These are phyloP conservation scores for Tolypocladium amazonense DNA, from an alignment of 2,329 filamentous ascomycete species.

Conservation along the genomic window DNA sequence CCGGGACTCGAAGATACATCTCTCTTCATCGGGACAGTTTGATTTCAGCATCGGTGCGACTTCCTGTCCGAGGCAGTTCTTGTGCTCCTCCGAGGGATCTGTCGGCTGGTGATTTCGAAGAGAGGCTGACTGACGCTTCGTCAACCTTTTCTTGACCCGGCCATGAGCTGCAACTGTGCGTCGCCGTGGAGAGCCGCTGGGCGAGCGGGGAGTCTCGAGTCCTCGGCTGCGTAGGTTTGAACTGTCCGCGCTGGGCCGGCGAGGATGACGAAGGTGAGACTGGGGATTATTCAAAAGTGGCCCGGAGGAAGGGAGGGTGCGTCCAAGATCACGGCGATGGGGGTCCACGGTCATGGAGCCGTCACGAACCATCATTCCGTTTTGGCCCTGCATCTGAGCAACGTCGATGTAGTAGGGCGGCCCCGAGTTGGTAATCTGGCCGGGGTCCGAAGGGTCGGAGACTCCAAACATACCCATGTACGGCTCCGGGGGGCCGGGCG, in stretches of 20 bases:
- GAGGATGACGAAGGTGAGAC: conserved; percentile 10
- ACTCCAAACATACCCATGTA: conserved; percentile 26
- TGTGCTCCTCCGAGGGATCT: conserved; percentile 18
- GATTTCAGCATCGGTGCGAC: conserved; percentile 28
- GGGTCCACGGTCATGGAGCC: conserved; percentile 12
- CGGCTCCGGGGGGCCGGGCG: conserved; percentile 23
- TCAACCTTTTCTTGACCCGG: conserved; percentile 16
- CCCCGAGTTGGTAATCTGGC: conserved; percentile 10
- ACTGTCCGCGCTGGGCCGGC: conserved; percentile 14
- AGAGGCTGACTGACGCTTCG: conserved; percentile 4
- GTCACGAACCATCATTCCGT: conserved; percentile 13
- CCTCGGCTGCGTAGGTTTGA: conserved; percentile 1
- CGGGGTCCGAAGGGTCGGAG: conserved; percentile 17
- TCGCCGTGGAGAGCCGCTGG: conserved; percentile 16
- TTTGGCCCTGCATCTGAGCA: conserved; percentile 14
- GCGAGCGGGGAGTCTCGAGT: conserved; percentile 7
- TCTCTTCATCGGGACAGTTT: conserved; percentile 35
- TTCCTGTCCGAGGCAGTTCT: conserved; percentile 23
- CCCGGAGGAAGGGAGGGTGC: conserved; percentile 2
- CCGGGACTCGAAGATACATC: conserved; percentile 38
- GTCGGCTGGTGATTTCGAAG: conserved; percentile 4
- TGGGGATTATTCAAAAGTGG: conserved; percentile 14
- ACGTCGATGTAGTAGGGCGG: conserved; percentile 18
- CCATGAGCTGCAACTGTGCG: conserved; percentile 10
- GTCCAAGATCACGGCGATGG: conserved; percentile 13